Conservation (phyloP, 2,329 filamentous ascomycete species). For the Alternaria incomplexa region DNA sequence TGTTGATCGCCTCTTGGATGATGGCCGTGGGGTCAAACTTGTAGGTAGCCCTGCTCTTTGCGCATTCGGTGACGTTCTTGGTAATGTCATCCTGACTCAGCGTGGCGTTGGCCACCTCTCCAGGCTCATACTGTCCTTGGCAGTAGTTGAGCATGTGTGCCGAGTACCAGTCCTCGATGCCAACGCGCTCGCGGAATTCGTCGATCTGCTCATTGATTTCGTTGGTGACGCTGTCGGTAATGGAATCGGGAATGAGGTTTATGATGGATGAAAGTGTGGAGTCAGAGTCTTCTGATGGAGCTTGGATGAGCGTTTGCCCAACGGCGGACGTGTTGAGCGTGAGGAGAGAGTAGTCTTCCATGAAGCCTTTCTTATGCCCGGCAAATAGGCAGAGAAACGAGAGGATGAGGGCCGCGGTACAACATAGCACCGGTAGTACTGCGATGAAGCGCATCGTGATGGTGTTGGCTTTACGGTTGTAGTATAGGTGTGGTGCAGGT, state of each 20-base stretch:
- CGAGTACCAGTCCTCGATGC: constrained; percentile 67
- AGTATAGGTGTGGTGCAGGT: not conserved
- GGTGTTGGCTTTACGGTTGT: not conserved
- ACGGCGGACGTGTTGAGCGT: constrained; percentile 66
- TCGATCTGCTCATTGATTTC: constrained; percentile 50
- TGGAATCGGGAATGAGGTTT: constrained; percentile 44
- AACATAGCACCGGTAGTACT: constrained; percentile 58
- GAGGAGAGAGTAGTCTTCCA: constrained; percentile 64
- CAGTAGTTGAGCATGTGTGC: constrained; percentile 68
- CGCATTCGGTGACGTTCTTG: constrained; percentile 63
- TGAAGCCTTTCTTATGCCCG: constrained; percentile 61
- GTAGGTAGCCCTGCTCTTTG: constrained; percentile 60
- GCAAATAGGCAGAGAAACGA: constrained; percentile 67
- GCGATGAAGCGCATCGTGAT: constrained; percentile 54
- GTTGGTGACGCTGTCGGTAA: constrained; percentile 41
- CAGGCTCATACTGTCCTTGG: constrained; percentile 55
- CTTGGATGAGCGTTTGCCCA: constrained; percentile 50
- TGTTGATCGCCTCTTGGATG: constrained; percentile 58
- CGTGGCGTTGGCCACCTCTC: constrained; percentile 52
- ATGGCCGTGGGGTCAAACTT: constrained; percentile 62
- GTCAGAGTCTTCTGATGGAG: constrained; percentile 27
- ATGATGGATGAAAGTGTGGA: constrained; percentile 38
- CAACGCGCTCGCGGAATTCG: constrained; percentile 56
- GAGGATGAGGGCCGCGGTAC: constrained; percentile 63
- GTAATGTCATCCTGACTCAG: constrained; percentile 49